Evolutionary conservation across 352 stramenopile genomes (phyloP).

Genomic region (Pythium coloratum): DNA sequence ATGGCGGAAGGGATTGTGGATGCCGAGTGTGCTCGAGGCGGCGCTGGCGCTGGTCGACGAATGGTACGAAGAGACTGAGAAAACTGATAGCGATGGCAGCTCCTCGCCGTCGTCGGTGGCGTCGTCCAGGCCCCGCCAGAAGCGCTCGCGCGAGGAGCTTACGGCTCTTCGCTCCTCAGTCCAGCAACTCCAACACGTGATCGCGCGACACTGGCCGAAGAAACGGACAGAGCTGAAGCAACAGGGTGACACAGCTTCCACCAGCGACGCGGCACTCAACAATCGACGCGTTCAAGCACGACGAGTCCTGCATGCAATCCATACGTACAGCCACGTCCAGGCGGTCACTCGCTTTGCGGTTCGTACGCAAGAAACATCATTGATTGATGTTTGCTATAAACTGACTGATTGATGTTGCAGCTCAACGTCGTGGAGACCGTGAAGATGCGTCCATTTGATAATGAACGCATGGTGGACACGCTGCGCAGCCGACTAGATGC

Average conservation of each 20-base stretch:
- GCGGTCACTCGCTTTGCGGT: not conserved
- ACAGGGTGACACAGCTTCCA: no score
- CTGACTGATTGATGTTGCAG: not conserved
- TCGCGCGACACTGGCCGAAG: not conserved
- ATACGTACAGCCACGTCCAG: not conserved
- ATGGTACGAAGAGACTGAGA: no score
- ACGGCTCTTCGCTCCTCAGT: not conserved
- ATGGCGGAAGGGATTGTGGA: no score
- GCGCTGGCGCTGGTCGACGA: no score
- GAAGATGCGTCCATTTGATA: not conserved
- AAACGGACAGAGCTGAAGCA: not conserved
- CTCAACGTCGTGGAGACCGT: not conserved
- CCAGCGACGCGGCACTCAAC: not conserved
- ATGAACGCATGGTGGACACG: not conserved
- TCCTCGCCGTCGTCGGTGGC: no score
- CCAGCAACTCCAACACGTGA: not conserved
- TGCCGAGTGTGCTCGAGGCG: no score
- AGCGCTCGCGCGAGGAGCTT: not conserved
- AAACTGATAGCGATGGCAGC: no score
- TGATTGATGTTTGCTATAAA: not conserved
- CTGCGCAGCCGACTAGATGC: not conserved
- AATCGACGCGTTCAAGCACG: not conserved
- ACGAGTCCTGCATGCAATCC: not conserved
- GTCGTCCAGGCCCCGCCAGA: no score
- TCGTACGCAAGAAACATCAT: not conserved